Conservation (phyloP, 768 basidiomycete genomes). For the Rhizopogon salebrosus region DNA sequence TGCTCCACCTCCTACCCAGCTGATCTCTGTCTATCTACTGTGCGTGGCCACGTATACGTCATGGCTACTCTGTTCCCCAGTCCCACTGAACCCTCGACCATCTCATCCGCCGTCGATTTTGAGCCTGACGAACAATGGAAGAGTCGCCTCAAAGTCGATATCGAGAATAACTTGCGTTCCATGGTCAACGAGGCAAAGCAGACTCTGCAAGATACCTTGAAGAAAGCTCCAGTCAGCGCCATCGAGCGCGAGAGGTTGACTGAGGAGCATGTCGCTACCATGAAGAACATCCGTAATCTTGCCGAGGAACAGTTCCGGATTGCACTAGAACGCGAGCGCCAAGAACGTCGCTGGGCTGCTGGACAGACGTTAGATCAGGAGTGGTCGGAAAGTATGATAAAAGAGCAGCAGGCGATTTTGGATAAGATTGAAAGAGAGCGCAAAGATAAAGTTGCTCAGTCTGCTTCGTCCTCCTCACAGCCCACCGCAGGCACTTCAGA, state of each 20-base stretch:
- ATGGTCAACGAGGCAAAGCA: conserved; percentile 60
- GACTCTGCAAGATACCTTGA: conserved; percentile 47
- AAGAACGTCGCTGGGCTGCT: conserved; percentile 44
- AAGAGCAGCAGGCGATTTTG: conserved; percentile 41
- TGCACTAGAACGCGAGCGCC: conserved; percentile 43
- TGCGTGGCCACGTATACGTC: conserved; percentile 5
- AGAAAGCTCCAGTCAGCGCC: conserved; percentile 31
- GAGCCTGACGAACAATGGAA: conserved; percentile 60
- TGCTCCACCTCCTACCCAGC: not conserved
- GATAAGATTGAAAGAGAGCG: conserved; percentile 40
- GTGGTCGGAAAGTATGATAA: conserved; percentile 30
- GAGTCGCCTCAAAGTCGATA: conserved; percentile 37
- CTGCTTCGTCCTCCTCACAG: conserved; percentile 7
- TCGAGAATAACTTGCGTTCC: conserved; percentile 39
- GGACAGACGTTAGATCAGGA: conserved; percentile 29
- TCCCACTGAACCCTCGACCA: conserved; percentile 8
- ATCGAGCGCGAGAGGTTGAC: conserved; percentile 31
- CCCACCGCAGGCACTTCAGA: not conserved
- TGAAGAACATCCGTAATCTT: conserved; percentile 39
- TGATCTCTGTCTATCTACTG: conserved; percentile 1
- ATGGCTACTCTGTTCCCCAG: conserved; percentile 21
- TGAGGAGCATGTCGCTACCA: conserved; percentile 34
- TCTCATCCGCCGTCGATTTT: conserved; percentile 17
- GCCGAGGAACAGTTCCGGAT: conserved; percentile 42
- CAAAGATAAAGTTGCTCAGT: conserved; percentile 15